Evolutionary conservation across 2,329 filamentous ascomycete genomes (phyloP).

Genomic region (Phoma sp.): DNA sequence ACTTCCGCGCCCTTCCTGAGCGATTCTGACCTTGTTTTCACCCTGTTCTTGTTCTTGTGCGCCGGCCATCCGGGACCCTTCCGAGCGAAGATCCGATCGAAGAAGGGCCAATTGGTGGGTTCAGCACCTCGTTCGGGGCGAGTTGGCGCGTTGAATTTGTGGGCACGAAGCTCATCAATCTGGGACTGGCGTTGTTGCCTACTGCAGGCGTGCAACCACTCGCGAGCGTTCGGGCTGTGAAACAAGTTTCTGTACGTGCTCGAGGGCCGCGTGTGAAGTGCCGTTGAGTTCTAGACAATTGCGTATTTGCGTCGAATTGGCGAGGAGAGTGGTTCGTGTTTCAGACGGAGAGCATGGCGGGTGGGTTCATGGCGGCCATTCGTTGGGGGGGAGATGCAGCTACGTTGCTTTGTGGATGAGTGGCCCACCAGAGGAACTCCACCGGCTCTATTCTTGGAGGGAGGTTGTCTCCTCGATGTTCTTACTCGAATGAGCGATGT

Average conservation of each 20-base stretch:
- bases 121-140: not conserved
- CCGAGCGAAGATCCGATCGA: not conserved
- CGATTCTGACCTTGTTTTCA: not conserved
- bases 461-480: not conserved
- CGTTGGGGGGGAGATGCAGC: constrained; percentile 5
- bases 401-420: constrained; percentile 1
- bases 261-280: not conserved
- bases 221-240: not conserved
- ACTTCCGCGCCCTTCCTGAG: not conserved
- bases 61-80: constrained; percentile 11
- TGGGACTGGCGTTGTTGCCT: constrained; percentile 3
- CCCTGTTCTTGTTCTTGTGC: constrained; percentile 3
- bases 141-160: constrained; percentile 18
- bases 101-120: constrained; percentile 3
- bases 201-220: constrained; percentile 4
- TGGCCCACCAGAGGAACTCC: constrained; percentile 8
- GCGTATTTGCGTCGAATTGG: not conserved
- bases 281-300: constrained; percentile 10
- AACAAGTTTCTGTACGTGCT: not conserved
- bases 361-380: constrained; percentile 2
- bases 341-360: constrained; percentile 4
- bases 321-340: constrained; percentile 9
- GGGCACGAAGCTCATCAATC: constrained; percentile 10
- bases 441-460: constrained; percentile 12
- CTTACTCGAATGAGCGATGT: no score